A percentile compares a stretch with the other conserved stretches of the same genome.
These are phyloP conservation scores for Magnaporthiopsis incrustans DNA, from an alignment of 2,329 filamentous ascomycete genomes.

Conservation along the genomic window DNA sequence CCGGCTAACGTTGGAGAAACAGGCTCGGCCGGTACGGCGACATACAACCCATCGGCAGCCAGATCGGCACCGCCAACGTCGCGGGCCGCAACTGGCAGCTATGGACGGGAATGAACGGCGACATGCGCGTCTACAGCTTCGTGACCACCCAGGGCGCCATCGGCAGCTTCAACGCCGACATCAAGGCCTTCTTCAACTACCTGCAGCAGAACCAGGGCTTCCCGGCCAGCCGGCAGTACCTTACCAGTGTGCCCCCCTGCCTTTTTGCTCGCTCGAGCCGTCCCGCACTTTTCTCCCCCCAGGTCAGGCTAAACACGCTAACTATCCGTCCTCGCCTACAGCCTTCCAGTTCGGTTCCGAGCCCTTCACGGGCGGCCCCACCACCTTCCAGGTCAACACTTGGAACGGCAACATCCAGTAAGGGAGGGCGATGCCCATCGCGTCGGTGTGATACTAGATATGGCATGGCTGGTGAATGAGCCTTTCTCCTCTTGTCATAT, in stretches of 20 bases:
- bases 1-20: too few species aligned
- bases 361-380: slow-evolving; percentile 5
- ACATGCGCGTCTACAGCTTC: slow-evolving; percentile 52
- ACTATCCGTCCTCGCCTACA: neutral
- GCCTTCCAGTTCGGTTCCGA: slow-evolving; percentile 5
- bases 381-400: slow-evolving; percentile 5
- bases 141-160: slow-evolving; percentile 27
- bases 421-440: too few species aligned
- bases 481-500: too few species aligned
- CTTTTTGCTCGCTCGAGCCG: neutral
- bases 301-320: neutral
- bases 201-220: slow-evolving; percentile 40
- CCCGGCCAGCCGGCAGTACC: slow-evolving; percentile 36
- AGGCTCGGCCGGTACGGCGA: slow-evolving; percentile 51
- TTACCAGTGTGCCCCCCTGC: slow-evolving; percentile 28
- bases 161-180: slow-evolving; percentile 47
- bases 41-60: slow-evolving; percentile 42
- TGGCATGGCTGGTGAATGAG: too few species aligned
- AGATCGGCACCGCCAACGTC: slow-evolving; percentile 45
- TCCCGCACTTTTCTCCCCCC: neutral
- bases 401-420: slow-evolving; percentile 2
- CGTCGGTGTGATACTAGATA: too few species aligned
- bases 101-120: slow-evolving; percentile 52
- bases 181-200: slow-evolving; percentile 50
- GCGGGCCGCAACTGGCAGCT: slow-evolving; percentile 47